Evolutionary conservation across 495 filamentous ascomycete species (phyloP), one percentile per base, ranked within the genome.

Genomic region (Schizothecium vesticola): DNA sequence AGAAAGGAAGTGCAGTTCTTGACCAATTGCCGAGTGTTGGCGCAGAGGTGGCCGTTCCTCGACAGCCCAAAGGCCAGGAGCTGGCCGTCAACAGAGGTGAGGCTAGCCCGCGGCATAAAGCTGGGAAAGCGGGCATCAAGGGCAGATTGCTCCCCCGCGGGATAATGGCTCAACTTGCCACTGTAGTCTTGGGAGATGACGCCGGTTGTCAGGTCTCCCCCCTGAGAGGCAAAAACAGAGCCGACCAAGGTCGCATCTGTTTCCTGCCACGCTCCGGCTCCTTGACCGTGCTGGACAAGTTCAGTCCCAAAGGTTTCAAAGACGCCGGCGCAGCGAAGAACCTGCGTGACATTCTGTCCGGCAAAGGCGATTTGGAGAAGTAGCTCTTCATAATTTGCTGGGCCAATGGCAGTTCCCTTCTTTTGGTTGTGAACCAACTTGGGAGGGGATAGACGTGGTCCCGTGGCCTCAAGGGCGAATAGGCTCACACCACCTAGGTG

Each of bases 1-100:
- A 92, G 73, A 73, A 96, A 97, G 0, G 95, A 98, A 1, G 95
- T 97, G 79, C 93, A 97, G 70, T 92, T 95, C 73, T 89, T 91
- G 3, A 87, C 86, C 55, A 98, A 78, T 16, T 88, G 81, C 22
- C 84, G 83, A 43, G 89, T 86, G 71, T 95, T 93, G 26, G 91
- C 91, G 73, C 89, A 96, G 13, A 99, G 81, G 65, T 88, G 81
- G 1, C 95, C 96, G 66, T 85, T 88, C 31, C 86, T 82, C 23
- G 92, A 88, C 72, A 97, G 78, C 1, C 86, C 86, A 76, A 92
- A 86, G 1, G 80, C 80, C 28, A 89, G 74, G 58, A 77, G 67
- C 22, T 78, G 72, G 5, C 77, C 79, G 3, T 78, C 76, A 26
- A 77, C 69, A 16, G 78, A 76, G 33, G 79, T 67, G 57, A 83